These are phyloP conservation scores for Russula dissimulans DNA, from an alignment of 768 basidiomycete species.

Conservation along the genomic window DNA sequence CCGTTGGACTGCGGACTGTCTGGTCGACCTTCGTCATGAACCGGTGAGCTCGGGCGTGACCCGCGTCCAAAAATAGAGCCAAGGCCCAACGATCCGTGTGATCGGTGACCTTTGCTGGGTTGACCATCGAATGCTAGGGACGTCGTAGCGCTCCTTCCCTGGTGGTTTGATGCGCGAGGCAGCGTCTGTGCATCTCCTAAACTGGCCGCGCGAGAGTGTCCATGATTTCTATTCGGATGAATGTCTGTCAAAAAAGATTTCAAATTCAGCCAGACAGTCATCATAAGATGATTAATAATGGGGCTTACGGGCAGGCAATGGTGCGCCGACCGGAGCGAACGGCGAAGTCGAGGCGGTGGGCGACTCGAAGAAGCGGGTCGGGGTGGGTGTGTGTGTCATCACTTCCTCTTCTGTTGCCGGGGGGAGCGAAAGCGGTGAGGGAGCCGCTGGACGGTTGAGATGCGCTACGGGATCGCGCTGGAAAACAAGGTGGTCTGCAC, in stretches of 20 bases:
- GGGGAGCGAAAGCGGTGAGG: constrained; percentile 28
- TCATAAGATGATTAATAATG: background rate
- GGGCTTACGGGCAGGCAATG: background rate
- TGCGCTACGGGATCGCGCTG: constrained; percentile 26
- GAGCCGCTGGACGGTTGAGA: constrained; percentile 19
- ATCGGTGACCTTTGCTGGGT: background rate
- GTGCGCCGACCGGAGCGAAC: background rate
- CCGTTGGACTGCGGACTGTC: constrained; percentile 25
- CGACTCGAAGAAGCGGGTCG: background rate
- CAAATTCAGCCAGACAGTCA: background rate
- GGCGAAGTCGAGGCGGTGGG: background rate
- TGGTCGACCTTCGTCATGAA: constrained; percentile 8
- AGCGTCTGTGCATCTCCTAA: background rate
- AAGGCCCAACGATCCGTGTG: background rate
- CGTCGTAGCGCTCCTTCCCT: background rate
- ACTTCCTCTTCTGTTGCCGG: constrained; percentile 7
- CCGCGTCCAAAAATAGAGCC: constrained; percentile 9
- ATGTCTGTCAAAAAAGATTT: background rate
- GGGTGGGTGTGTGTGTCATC: background rate
- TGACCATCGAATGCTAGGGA: background rate
- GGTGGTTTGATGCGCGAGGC: constrained; percentile 2
- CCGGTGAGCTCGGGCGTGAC: constrained; percentile 1
- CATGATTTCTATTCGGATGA: background rate
- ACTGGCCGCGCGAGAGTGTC: background rate
- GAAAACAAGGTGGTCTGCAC: constrained; percentile 27